Evolutionary conservation across 192 early-diverging fungal species (phyloP), one percentile per base, ranked within the genome.

Genomic region (Coemansia sp.): DNA sequence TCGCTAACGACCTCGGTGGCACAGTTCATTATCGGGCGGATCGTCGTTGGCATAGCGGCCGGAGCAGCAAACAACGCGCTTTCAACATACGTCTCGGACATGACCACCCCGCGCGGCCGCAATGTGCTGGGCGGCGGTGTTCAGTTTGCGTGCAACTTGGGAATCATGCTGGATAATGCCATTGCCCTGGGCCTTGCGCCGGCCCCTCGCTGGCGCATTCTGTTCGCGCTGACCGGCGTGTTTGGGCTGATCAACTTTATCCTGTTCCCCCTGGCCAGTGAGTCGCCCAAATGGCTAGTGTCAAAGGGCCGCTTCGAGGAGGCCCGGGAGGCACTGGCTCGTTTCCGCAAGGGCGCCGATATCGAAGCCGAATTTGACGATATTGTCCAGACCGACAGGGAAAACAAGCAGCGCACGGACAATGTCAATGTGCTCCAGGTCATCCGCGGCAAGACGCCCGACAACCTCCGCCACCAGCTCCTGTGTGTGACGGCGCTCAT

Each of bases 31-130:
- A 58, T 83, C 48, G 91, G 88, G 5, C 85, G 91, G 39, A 61
- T 89, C 27, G 36, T 87, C 26, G 75, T 78, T 12, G 91, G 91
- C 29, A 60, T 88, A 50, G 82, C 77, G 2, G 82, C 85, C 13
- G 91, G 91, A 19, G 72, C 84, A 4, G 62, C 70, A 30, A 67
- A 64, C 47, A 82, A 78, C 13, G 76, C 67, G 16, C 59, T 81
- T 21, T 78, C 78, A 3, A 82, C 87, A 13, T 91, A 90, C 44
- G 79, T 94, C 16, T 81, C 82, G 12, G 91, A 91, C 58, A 81
- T 91, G 45, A 75, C 86, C 0, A 88, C 91, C 0, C 76, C 84
- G 5, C 71, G 70, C 13, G 67, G 76, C 19, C 77, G 88, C 56
- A 89, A 86, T 20, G 54, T 77, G 2, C 65, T 91, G 59, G 86